Percentiles rank a stretch among this genome's conserved stretches.
phyloP scores from a whole-genome alignment of 495 filamentous ascomycete species.

The Tirmania nivea region DNA sequence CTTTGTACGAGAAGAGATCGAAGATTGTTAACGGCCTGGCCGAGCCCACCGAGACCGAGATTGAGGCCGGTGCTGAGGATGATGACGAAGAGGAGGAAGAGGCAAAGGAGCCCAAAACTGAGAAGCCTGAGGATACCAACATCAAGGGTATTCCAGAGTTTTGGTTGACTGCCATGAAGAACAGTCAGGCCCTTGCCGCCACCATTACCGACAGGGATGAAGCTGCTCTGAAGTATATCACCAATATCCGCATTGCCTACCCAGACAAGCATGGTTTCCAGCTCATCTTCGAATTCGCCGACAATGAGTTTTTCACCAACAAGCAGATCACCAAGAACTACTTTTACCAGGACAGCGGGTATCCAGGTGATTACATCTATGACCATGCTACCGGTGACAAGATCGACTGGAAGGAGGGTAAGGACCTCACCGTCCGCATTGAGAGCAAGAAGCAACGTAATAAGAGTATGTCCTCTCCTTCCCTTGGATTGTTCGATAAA shows the following conservation, averaged over 20 bases:
- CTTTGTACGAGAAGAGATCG: slow-evolving; percentile 86
- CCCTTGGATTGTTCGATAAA: background rate
- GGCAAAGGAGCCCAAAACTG: slow-evolving; percentile 32
- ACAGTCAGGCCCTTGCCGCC: slow-evolving; percentile 84
- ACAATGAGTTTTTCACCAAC: slow-evolving; percentile 92
- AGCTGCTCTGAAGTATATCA: slow-evolving; percentile 70
- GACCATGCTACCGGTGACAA: slow-evolving; percentile 95
- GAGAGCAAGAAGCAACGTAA: slow-evolving; percentile 99
- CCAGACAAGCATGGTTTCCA: slow-evolving; percentile 95
- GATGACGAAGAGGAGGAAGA: slow-evolving; percentile 32
- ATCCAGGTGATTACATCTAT: slow-evolving; percentile 98
- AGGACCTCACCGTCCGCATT: slow-evolving; percentile 79
- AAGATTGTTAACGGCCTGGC: slow-evolving; percentile 71
- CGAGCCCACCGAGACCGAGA: slow-evolving; percentile 70
- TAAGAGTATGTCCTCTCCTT: slow-evolving; percentile 54
- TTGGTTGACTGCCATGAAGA: slow-evolving; percentile 99
- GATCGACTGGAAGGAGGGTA: slow-evolving; percentile 86
- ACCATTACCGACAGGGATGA: slow-evolving; percentile 97
- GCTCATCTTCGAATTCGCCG: slow-evolving; percentile 86
- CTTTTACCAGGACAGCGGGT: slow-evolving; percentile 97
- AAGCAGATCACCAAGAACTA: slow-evolving; percentile 96
- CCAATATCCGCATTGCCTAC: slow-evolving; percentile 96
- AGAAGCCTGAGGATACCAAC: slow-evolving; percentile 26
- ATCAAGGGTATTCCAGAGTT: slow-evolving; percentile 83
- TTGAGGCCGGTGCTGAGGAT: slow-evolving; percentile 62